Evolutionary conservation across 2,329 filamentous ascomycete genomes (phyloP), one percentile per base, ranked within the genome.

Genomic region (Fusarium haematococcum): DNA sequence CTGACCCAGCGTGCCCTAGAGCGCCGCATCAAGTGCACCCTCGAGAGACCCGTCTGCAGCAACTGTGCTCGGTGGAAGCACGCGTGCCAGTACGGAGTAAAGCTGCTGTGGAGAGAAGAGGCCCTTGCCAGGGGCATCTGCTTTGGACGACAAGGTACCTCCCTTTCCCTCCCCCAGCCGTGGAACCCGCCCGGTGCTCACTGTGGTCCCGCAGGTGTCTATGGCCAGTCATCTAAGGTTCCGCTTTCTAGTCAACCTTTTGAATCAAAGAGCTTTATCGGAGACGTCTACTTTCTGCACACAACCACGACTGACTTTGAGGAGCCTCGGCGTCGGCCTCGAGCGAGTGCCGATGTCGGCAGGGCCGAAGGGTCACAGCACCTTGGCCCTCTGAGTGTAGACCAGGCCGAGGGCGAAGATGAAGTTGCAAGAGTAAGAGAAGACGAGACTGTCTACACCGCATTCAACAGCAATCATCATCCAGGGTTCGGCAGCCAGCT

Each of bases 71-170:
- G 65, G 6, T 43, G 32, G 27, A 33, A 57, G 27, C 65, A 67
- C 32, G 23, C 14, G n/a, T 67, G 65, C 58, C 45, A 63, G 48
- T 67, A 67, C 7, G 65, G 65, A 25, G 14, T 67, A 11, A 67
- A 67, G 65, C 37, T 67, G 10, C 6, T 63, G 65, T 67, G 65
- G 65, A 67, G 65, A 57, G 65, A 67, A 41, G 65, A 67, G 58
- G 65, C 65, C 37, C 48, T 67, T 27, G 65, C 65, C n/a, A 63
- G 59, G 50, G 48, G 65, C 9, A 67, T 67, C 16, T 67, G 65
- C 50, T 67, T 67, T 30, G 65, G 65, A 13, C 37, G 65, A 25
- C 65, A 67, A 48, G 65, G 65, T 67, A 39, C 52, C 7, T 18
- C 32, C 1, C 52, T 23, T 4, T 23, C 27, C 48, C 27, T 18